Conservation (phyloP, 1,284 basidiomycete genomes). For the Acaromyces ingoldii region DNA sequence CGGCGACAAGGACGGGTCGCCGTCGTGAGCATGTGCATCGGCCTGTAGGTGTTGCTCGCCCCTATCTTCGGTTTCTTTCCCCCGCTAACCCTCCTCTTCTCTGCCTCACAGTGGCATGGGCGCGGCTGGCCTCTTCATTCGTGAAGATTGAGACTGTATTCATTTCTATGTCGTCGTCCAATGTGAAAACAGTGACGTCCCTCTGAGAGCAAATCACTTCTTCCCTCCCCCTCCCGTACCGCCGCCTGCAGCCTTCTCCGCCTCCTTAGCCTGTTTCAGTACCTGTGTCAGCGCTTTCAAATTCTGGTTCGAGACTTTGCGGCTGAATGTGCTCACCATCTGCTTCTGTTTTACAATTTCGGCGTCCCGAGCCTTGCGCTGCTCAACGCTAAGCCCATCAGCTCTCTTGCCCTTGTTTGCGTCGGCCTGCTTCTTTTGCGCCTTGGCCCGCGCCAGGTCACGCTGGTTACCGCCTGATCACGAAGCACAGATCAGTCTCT, state of each 20-base stretch:
- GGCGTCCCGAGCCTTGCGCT: conserved; percentile 1
- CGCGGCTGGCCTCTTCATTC: conserved; percentile 68
- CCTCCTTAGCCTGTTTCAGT: conserved; percentile 1
- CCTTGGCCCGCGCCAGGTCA: conserved; percentile 47
- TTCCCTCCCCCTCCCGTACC: not conserved
- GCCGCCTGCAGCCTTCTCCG: not conserved
- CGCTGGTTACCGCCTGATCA: conserved; percentile 42
- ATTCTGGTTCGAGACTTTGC: not conserved
- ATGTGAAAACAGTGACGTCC: not conserved
- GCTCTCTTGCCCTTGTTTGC: conserved; percentile 31
- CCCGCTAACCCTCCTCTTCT: not conserved
- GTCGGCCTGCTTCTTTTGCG: conserved; percentile 46
- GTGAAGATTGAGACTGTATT: conserved; percentile 55
- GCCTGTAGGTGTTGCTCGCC: conserved; percentile 8
- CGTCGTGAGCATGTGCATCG: conserved; percentile 78
- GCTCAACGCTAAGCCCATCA: not conserved
- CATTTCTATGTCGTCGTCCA: not conserved
- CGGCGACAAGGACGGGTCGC: conserved; percentile 74
- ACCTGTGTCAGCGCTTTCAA: not conserved
- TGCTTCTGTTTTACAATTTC: not conserved
- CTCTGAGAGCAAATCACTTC: not conserved
- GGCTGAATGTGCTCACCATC: not conserved
- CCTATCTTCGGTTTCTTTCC: not conserved
- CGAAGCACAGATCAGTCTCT: not conserved
- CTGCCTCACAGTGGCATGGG: conserved; percentile 62